Evolutionary conservation across 805 yeast species (phyloP), one percentile per base, ranked within the genome.

Genomic region (Starmerella apicola): DNA sequence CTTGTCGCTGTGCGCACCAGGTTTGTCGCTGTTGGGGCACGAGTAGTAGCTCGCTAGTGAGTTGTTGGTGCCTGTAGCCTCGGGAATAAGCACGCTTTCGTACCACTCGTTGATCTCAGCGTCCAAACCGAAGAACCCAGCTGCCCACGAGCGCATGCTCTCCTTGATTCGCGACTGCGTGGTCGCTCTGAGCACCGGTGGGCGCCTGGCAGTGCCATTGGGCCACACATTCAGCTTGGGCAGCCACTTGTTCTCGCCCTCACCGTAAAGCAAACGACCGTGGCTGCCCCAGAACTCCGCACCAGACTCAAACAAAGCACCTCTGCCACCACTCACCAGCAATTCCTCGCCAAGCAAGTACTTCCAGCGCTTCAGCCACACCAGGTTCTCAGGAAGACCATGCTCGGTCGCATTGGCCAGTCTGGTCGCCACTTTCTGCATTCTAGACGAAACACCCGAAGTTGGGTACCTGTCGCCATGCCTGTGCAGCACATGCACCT

Each of bases 391-490:
- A 7, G 43, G 52, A 2, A 55, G 49, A 15, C 51, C 51, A 9
- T 48, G 47, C 38, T 43, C 51, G 17, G 49, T 46, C 54, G 55
- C 53, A 19, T 43, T 41, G 30, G 45, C 34, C 27, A 62, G 50
- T 44, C 57, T 60, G 17, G 55, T 55, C 1, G 61, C 59, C 8
- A 69, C 57, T 17, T 49, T 48, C 31, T 54, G 55, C 50, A 75
- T 59, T 42, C 63, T 63, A 4, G 55, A 49, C 20, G 55, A 60
- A 3, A 66, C 61, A n/a, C 63, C 60, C 3, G 50, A 56, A 3
- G 80, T 69, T 3, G 83, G 84, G 52, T 66, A 80, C 48, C 94
- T 64, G 57, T 81, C 91, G 17, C 88, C 93, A 53, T 83, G 93
- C 53, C 94, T 70, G 49, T 76, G 74, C 37, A 79, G 60, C 18